phyloP scores from a whole-genome alignment of 331 rosid genomes.

The Quercus tomentella region DNA sequence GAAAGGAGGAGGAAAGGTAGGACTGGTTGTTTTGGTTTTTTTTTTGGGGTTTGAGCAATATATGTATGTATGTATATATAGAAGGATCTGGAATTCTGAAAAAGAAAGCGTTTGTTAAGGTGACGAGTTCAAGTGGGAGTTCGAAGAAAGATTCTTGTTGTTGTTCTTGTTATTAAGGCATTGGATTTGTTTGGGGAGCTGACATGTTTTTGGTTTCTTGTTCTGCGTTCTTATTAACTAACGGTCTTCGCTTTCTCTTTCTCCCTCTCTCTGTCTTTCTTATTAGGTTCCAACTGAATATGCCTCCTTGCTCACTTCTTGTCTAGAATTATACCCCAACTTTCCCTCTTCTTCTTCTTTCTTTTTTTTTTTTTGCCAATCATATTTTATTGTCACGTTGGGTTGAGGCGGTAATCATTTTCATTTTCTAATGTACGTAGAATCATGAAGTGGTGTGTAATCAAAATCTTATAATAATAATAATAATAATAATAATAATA shows the following conservation, averaged over 20 bases:
- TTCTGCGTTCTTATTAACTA: constrained; percentile 8
- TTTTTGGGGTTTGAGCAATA: too few species aligned
- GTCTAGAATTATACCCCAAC: constrained; percentile 25
- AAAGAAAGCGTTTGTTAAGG: background rate
- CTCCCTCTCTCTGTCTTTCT: too few species aligned
- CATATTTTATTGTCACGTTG: background rate
- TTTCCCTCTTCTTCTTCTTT: background rate
- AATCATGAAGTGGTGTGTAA: too few species aligned
- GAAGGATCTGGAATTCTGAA: background rate
- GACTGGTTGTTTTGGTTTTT: background rate
- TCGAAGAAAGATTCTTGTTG: background rate
- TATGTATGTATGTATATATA: too few species aligned
- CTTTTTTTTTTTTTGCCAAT: background rate
- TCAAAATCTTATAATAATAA: too few species aligned
- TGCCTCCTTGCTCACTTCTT: constrained; percentile 1
- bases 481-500: too few species aligned
- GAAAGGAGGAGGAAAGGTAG: background rate
- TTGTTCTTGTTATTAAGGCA: too few species aligned
- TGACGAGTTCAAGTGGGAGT: background rate
- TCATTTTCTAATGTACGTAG: too few species aligned
- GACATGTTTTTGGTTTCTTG: background rate
- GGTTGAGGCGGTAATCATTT: too few species aligned
- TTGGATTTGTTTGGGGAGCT: too few species aligned
- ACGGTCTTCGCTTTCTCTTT: constrained; percentile 24
- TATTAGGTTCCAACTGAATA: constrained; percentile 1